phyloP scores from a whole-genome alignment of 2,329 filamentous ascomycete species.

The Scopulariopsis brevicaulis region DNA sequence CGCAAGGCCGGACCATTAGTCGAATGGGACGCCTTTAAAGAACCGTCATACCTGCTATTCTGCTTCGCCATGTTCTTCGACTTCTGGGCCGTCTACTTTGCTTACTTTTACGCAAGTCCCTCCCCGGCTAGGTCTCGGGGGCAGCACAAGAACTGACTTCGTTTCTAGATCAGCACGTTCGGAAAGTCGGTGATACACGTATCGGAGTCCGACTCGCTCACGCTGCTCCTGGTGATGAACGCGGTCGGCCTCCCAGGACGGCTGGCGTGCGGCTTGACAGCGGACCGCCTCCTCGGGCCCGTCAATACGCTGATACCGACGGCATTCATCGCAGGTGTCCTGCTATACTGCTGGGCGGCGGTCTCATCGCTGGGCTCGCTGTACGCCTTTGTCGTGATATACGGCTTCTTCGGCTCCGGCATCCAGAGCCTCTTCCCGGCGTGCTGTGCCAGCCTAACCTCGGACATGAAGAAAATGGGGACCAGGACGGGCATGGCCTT shows the following conservation, averaged over 20 bases:
- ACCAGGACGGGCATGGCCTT: conserved; percentile 48
- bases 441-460: conserved; percentile 28
- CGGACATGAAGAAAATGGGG: conserved; percentile 37
- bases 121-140: conserved; percentile 23
- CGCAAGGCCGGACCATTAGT: conserved; percentile 26
- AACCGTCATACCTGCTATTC: conserved; percentile 29
- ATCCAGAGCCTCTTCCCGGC: conserved; percentile 56
- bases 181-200: conserved; percentile 19
- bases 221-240: conserved; percentile 52
- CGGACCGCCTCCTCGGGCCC: conserved; percentile 42
- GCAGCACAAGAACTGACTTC: neutral
- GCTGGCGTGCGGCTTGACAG: conserved; percentile 43
- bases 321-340: conserved; percentile 24
- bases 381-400: conserved; percentile 51
- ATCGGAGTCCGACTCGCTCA: conserved; percentile 34
- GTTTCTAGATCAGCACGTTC: conserved; percentile 35
- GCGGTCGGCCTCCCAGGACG: conserved; percentile 48
- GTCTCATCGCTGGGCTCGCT: conserved; percentile 36
- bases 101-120: conserved; percentile 19
- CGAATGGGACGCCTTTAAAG: conserved; percentile 32
- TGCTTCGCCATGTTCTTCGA: conserved; percentile 13
- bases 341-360: conserved; percentile 45
- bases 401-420: conserved; percentile 51
- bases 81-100: conserved; percentile 12
- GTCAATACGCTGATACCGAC: conserved; percentile 49